phyloP scores from a whole-genome alignment of 805 yeast species.

The Kuraishia hungarica region DNA sequence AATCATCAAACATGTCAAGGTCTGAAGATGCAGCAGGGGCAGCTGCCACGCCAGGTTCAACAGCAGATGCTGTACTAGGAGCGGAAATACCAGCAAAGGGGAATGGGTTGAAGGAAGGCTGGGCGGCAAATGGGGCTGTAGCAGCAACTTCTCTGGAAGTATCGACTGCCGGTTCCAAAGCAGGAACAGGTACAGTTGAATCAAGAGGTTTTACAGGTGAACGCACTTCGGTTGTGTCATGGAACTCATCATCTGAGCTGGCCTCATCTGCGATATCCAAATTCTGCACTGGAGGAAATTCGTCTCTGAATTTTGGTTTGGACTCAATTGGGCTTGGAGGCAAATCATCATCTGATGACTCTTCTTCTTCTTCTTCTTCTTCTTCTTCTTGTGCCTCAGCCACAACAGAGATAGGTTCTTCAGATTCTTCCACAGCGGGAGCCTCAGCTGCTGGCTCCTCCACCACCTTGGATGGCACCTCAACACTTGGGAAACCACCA shows the following conservation, averaged over 20 bases:
- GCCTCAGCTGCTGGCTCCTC: not conserved
- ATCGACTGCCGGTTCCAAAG: not conserved
- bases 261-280: slow-evolving; percentile 44
- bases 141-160: not conserved
- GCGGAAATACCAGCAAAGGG: not conserved
- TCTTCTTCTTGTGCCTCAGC: not conserved
- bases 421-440: not conserved
- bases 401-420: not conserved
- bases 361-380: slow-evolving; percentile 1
- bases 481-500: not conserved
- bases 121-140: not conserved
- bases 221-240: slow-evolving; percentile 17
- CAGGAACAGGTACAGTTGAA: not conserved
- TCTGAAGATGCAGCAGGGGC: slow-evolving; percentile 13
- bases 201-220: slow-evolving; percentile 1
- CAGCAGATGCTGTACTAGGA: not conserved
- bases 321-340: slow-evolving; percentile 8
- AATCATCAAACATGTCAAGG: slow-evolving; percentile 23
- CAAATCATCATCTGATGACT: slow-evolving; percentile 5
- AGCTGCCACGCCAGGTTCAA: slow-evolving; percentile 11
- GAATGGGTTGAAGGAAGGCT: not conserved
- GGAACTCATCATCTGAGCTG: slow-evolving; percentile 31
- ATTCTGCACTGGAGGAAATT: slow-evolving; percentile 58
- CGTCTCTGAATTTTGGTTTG: not conserved
- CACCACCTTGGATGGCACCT: not conserved